These are phyloP conservation scores for Bothriochloa decipiens DNA, from an alignment of 176 grass and related monocot species.

Conservation along the genomic window DNA sequence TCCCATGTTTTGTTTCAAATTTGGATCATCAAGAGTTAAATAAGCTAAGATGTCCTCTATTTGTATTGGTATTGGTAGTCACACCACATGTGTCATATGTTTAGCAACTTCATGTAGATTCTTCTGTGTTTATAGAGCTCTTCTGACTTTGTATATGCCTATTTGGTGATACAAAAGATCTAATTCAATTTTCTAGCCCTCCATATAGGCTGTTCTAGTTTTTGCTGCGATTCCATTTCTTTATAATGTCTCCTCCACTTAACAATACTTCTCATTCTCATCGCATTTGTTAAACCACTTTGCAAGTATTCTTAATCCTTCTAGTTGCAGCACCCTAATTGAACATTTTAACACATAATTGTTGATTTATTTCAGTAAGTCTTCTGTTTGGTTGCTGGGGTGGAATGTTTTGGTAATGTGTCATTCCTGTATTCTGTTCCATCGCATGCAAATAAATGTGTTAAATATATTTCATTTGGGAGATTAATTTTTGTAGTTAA, in stretches of 20 bases:
- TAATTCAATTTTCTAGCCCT: neutral
- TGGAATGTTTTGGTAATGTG: neutral
- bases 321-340: neutral
- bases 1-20: constrained; percentile 14
- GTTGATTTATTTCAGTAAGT: neutral
- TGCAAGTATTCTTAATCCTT: neutral
- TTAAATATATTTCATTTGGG: neutral
- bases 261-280: neutral
- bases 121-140: neutral
- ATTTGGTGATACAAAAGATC: neutral
- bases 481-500: neutral
- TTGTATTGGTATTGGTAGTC: neutral
- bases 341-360: neutral
- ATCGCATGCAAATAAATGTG: neutral
- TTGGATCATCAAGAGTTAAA: neutral
- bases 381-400: neutral
- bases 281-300: neutral
- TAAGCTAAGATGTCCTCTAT: neutral
- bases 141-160: neutral
- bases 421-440: neutral
- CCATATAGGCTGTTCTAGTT: neutral
- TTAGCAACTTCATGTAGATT: constrained; percentile 35
- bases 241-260: neutral
- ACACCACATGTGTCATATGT: neutral
- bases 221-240: neutral